Conservation (phyloP, 331 rosid species). For the Stylosanthes scabra region DNA sequence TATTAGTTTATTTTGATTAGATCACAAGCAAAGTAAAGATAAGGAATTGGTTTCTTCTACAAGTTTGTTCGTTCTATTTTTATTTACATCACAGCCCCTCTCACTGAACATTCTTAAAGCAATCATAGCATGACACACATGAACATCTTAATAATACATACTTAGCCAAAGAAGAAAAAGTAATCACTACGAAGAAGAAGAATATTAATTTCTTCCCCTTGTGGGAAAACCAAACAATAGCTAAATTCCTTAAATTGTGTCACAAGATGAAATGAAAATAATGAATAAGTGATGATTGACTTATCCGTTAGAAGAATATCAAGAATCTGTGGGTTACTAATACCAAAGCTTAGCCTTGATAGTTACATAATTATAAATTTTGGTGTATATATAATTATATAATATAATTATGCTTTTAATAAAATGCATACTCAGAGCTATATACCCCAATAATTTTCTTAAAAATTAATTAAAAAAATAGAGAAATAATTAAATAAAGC, state of each 20-base stretch:
- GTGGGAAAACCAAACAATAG: not conserved
- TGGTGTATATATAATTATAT: not conserved
- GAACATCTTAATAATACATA: not conserved
- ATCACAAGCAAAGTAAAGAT: constrained; percentile 42
- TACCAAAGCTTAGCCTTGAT: constrained; percentile 8
- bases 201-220: not conserved
- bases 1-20: constrained; percentile 41
- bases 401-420: not conserved
- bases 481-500: constrained; percentile 1
- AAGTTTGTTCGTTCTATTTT: constrained; percentile 22
- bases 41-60: constrained; percentile 30
- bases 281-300: constrained; percentile 26
- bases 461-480: not conserved
- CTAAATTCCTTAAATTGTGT: not conserved
- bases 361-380: constrained; percentile 15
- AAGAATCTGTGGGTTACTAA: constrained; percentile 32
- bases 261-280: constrained; percentile 9
- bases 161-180: not conserved
- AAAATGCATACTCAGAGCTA: not conserved
- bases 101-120: not conserved
- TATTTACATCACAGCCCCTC: not conserved
- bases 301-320: constrained; percentile 40
- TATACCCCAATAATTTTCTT: not conserved
- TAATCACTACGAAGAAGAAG: not conserved
- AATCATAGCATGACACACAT: constrained; percentile 47